These are phyloP conservation scores for Porpolomopsis calyptriformis DNA, from an alignment of 768 basidiomycete species.

Conservation along the genomic window DNA sequence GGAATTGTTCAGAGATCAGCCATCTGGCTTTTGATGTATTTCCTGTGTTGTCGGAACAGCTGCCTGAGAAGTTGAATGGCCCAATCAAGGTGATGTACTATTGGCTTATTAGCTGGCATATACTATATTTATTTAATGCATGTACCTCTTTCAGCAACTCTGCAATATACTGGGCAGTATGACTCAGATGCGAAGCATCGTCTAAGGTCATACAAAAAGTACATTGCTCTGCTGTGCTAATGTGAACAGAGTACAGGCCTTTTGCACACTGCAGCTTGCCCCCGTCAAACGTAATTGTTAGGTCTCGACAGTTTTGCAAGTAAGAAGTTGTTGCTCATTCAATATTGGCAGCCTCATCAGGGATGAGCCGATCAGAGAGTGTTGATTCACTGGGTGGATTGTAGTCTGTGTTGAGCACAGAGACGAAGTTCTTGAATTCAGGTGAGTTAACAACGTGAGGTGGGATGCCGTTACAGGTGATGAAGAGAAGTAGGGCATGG, in stretches of 20 bases:
- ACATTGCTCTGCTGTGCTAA: conserved; percentile 5
- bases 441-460: conserved; percentile 5
- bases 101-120: too few species aligned
- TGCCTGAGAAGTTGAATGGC: conserved; percentile 9
- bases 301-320: background rate
- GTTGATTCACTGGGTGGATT: conserved; percentile 1
- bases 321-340: background rate
- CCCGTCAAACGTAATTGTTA: conserved; percentile 10
- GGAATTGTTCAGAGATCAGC: conserved; percentile 4
- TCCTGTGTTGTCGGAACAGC: conserved; percentile 16
- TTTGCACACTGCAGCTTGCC: conserved; percentile 5
- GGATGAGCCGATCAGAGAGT: conserved; percentile 6
- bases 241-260: conserved; percentile 5
- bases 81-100: conserved; percentile 13
- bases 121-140: too few species aligned
- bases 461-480: conserved; percentile 2
- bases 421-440: conserved; percentile 7
- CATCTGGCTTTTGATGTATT: conserved; percentile 10
- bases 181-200: conserved; percentile 10
- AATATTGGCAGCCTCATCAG: conserved; percentile 5
- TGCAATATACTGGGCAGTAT: conserved; percentile 8
- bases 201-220: conserved; percentile 9
- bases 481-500: conserved; percentile 5
- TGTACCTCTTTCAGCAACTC: conserved; percentile 10
- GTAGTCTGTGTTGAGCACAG: conserved; percentile 1